phyloP scores from a whole-genome alignment of 306 rosid genomes.

The Corylus avellana region DNA sequence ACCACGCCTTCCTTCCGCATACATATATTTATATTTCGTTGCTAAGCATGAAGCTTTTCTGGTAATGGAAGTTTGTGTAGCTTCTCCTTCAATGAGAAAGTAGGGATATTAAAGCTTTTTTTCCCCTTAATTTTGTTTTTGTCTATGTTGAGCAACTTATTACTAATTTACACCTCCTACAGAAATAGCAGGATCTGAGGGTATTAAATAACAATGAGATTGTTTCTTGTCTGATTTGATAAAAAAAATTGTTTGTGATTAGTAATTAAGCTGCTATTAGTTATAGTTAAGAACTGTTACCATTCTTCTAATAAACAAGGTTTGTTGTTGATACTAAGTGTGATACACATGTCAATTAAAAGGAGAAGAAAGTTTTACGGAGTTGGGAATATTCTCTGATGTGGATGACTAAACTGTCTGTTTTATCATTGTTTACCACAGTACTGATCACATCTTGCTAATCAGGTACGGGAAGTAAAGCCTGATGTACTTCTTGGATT shows the following conservation, averaged over 20 bases:
- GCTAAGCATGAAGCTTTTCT: not conserved
- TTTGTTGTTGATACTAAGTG: not conserved
- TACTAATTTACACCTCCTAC: not conserved
- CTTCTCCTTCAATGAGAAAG: not conserved
- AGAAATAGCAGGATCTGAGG: not conserved
- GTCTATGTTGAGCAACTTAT: not conserved
- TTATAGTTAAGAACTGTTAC: not conserved
- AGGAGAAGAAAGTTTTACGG: not conserved
- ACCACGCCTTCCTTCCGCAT: not conserved
- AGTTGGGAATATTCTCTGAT: not conserved
- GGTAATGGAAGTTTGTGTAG: not conserved
- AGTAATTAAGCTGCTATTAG: not conserved
- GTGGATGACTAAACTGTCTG: not conserved
- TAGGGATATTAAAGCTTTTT: not conserved
- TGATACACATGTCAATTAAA: not conserved
- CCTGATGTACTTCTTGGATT: constrained; percentile 99
- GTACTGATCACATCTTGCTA: constrained; percentile 21
- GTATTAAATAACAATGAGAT: not conserved
- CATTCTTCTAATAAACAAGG: not conserved
- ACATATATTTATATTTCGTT: not conserved
- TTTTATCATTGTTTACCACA: not conserved
- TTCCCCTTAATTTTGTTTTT: not conserved
- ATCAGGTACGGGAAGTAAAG: constrained; percentile 87
- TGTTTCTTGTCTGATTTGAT: not conserved
- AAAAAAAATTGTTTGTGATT: not conserved